Base-by-base conservation (phyloP, 352 stramenopile species). In the Phytophthora quininea region DNA sequence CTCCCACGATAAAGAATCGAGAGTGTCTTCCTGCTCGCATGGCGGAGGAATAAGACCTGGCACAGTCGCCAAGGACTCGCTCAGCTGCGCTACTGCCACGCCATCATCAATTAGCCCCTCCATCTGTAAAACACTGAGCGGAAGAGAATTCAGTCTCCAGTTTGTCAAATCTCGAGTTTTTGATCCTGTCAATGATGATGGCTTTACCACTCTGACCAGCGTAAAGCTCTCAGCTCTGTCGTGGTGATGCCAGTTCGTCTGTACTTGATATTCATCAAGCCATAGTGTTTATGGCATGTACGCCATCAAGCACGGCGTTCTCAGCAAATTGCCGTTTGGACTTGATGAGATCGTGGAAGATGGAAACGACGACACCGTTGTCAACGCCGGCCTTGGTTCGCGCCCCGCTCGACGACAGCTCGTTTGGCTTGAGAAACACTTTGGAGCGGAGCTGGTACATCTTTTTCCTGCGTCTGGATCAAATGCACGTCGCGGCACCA, bases 61-160 rank as follows among this genome's bases (percentile, higher is more conserved):
- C 9, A 33, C 32, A 14, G 45, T 40, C 19, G 31, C 45, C 46
- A 37, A 46, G 35, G 31, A 50, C 19, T 56, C 45, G n/a, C 58
- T 43, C 29, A 46, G 45, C 62, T 63, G 62, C 38, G 54, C 60
- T 51, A 48, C 33, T 24, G 27, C 40, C 27, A n/a, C 6, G 62
- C 62, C 62, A 65, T 65, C 55, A 49, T 49, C 43, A 49, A 49
- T 29, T n/a, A 27, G 3, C 14, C 3, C 8, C 15, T 9, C 29
- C 43, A 29, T 49, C 5, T 49, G 12, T 49, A 14, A 47, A 47
- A 47, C 19, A 6, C 9, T 14, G 9, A 47, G 35, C 35, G 35
- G 35, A 40, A 40, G 6, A 40, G 35, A 40, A 40, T 6, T 40
- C 35, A 40, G 6, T 11, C 35, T 11, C 35, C 35, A 40, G 10